Evolutionary conservation across 192 early-diverging fungal genomes (phyloP).

Genomic region (Mortierella antarctica): DNA sequence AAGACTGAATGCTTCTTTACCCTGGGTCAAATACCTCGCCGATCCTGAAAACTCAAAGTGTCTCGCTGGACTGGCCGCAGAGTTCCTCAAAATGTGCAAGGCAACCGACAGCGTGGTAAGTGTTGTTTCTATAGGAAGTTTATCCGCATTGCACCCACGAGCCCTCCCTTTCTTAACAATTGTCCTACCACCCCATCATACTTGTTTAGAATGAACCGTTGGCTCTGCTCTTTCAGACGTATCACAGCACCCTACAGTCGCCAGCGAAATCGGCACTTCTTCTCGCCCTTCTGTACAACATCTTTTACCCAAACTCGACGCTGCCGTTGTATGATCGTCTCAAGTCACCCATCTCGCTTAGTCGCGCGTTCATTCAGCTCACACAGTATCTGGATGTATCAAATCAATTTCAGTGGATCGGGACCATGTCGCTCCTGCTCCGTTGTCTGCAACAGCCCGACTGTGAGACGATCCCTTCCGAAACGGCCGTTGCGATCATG

Average conservation of each 20-base stretch:
- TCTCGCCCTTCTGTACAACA: conserved; percentile 43
- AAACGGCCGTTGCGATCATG: conserved; percentile 60
- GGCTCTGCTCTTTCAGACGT: conserved; percentile 23
- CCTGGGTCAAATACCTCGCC: conserved; percentile 35
- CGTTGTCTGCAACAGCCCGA: conserved; percentile 56
- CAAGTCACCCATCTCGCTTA: conserved; percentile 43
- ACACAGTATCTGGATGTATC: conserved; percentile 49
- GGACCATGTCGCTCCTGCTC: conserved; percentile 57
- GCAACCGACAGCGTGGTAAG: conserved; percentile 36
- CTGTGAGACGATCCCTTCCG: conserved; percentile 55
- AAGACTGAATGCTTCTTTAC: conserved; percentile 20
- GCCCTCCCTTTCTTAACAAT: background rate
- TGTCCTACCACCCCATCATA: background rate
- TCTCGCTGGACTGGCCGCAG: conserved; percentile 25
- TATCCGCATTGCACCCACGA: background rate
- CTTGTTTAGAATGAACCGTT: conserved; percentile 36
- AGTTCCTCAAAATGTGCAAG: conserved; percentile 50
- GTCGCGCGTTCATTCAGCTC: conserved; percentile 40
- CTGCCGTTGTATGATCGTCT: conserved; percentile 42
- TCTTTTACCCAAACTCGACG: conserved; percentile 45
- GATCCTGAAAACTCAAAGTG: conserved; percentile 44
- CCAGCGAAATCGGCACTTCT: conserved; percentile 30
- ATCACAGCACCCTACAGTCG: conserved; percentile 35
- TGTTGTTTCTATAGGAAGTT: background rate
- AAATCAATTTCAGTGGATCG: conserved; percentile 60